Conservation (phyloP, 2,329 filamentous ascomycete species). For the Calonectria naviculata region DNA sequence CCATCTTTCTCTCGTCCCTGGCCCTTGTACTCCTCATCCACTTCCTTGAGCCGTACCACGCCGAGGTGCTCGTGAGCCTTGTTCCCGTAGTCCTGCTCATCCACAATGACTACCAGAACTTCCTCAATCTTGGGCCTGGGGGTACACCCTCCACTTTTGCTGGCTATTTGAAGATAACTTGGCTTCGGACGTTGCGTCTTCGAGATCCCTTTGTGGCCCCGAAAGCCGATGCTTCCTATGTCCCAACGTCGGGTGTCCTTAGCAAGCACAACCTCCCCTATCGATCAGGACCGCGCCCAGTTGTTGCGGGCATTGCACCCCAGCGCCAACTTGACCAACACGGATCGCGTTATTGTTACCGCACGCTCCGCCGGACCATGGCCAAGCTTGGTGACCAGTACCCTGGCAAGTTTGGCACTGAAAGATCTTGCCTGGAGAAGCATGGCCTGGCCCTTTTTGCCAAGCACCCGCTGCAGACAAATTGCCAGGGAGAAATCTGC, state of each 20-base stretch:
- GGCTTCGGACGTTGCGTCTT: conserved; percentile 77
- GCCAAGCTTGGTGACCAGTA: conserved; percentile 59
- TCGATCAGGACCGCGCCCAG: conserved; percentile 72
- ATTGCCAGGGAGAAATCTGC: conserved; percentile 83
- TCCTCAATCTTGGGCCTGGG: conserved; percentile 81
- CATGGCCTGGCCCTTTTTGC: conserved; percentile 83
- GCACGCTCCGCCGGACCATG: conserved; percentile 64
- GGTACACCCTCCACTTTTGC: conserved; percentile 79
- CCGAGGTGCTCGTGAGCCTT: conserved; percentile 62
- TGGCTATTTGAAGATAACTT: conserved; percentile 80
- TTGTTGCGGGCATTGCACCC: conserved; percentile 80
- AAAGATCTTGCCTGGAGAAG: conserved; percentile 83
- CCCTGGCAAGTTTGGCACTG: conserved; percentile 65
- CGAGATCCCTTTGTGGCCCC: conserved; percentile 75
- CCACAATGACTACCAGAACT: conserved; percentile 80
- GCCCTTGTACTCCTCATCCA: conserved; percentile 64
- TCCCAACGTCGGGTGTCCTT: conserved; percentile 71
- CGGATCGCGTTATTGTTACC: conserved; percentile 64
- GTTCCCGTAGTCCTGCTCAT: conserved; percentile 62
- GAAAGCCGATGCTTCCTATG: conserved; percentile 59
- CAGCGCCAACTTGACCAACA: conserved; percentile 82
- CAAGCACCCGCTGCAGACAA: conserved; percentile 71
- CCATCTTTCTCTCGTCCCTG: conserved; percentile 58
- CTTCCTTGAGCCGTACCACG: conserved; percentile 58
- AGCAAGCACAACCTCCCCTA: conserved; percentile 62